Conservation (phyloP, 257 asterid genomes). For the Rubia yunnanensis region DNA sequence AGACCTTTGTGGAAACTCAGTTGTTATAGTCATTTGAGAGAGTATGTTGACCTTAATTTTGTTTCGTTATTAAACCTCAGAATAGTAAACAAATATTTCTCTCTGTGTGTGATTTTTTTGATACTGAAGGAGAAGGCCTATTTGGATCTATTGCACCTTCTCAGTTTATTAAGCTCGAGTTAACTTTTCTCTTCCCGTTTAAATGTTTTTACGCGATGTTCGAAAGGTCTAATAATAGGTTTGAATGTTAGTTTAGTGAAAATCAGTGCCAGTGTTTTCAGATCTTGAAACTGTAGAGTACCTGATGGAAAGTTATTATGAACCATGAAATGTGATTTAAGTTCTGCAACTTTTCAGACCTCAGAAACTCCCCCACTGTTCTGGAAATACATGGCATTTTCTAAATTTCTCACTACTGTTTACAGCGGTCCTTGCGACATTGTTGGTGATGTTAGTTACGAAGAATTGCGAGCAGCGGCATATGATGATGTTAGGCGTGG, state of each 20-base stretch:
- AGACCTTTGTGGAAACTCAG: constrained; percentile 82
- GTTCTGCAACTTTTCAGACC: neutral
- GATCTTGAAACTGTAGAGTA: neutral
- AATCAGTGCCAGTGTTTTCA: neutral
- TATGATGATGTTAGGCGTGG: constrained; percentile 78
- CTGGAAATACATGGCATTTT: neutral
- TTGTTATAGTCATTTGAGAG: constrained; percentile 67
- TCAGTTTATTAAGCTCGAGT: neutral
- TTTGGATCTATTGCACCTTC: neutral
- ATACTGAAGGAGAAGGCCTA: neutral
- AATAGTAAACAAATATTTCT: neutral
- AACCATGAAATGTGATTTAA: no score
- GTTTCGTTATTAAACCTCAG: neutral
- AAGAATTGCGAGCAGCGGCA: constrained; percentile 83
- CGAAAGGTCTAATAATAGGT: neutral
- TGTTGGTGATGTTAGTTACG: constrained; percentile 74
- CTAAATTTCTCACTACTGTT: neutral
- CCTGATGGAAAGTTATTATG: no score
- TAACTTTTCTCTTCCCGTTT: neutral
- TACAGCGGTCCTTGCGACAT: constrained; percentile 88
- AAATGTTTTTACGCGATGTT: neutral
- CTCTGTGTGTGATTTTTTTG: neutral
- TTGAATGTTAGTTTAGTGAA: neutral
- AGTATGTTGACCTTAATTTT: constrained; percentile 37
- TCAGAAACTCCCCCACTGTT: neutral